Percentiles rank a stretch among this genome's conserved stretches.
These are phyloP conservation scores for Nemophila menziesii DNA, from an alignment of 257 asterid genomes.

Conservation along the genomic window DNA sequence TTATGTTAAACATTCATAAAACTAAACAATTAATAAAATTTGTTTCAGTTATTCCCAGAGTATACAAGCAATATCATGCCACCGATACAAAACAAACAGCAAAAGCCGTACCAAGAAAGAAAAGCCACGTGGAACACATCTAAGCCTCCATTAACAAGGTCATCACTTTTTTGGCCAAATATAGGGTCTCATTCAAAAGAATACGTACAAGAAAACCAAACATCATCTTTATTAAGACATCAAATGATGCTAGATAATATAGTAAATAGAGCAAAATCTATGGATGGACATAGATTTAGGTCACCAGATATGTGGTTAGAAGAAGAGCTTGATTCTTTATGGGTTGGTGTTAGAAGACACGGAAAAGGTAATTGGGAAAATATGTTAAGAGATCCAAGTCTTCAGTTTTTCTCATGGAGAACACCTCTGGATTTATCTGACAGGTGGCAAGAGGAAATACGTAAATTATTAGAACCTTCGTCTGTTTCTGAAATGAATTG, in stretches of 20 bases:
- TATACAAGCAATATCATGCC: constrained; percentile 16
- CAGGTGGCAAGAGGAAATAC: constrained; percentile 51
- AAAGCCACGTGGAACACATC: constrained; percentile 6
- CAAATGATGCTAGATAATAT: constrained; percentile 39
- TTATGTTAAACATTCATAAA: not conserved
- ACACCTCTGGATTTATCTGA: constrained; percentile 41
- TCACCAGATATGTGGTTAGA: constrained; percentile 46
- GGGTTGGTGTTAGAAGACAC: constrained; percentile 70
- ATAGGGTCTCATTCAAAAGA: constrained; percentile 26
- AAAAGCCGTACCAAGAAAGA: constrained; percentile 14
- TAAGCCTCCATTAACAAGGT: constrained; percentile 15
- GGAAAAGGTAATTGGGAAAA: constrained; percentile 56
- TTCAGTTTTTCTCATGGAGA: constrained; percentile 42
- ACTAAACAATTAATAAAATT: constrained; percentile 3
- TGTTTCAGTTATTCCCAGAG: constrained; percentile 53
- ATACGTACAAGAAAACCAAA: constrained; percentile 21
- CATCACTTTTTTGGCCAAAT: constrained; percentile 25
- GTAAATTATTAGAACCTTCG: constrained; percentile 18
- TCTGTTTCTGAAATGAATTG: constrained; percentile 20
- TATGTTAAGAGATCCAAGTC: constrained; percentile 42
- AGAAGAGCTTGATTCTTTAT: constrained; percentile 61
- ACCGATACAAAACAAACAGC: constrained; percentile 16
- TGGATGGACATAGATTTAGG: constrained; percentile 26
- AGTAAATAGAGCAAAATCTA: constrained; percentile 32
- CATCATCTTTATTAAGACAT: constrained; percentile 33